Conservation (phyloP, 805 yeast genomes). For the Ogataea parapolymorpha region DNA sequence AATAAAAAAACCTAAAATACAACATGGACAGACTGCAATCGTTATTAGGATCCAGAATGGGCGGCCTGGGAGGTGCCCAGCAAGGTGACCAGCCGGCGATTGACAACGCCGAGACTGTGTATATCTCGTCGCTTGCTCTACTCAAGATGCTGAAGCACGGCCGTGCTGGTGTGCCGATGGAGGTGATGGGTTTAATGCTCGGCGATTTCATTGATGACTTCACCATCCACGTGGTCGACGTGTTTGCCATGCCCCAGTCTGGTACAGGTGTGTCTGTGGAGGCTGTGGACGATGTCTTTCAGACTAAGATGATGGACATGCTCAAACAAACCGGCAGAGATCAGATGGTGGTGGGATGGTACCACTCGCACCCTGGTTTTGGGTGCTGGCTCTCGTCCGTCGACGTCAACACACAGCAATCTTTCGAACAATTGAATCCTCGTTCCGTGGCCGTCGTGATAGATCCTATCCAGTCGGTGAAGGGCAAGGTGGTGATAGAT, state of each 20-base stretch:
- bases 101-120: constrained; percentile 94
- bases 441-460: constrained; percentile 98
- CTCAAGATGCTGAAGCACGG: constrained; percentile 98
- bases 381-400: constrained; percentile 99
- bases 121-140: constrained; percentile 91
- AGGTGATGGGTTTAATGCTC: constrained; percentile 94
- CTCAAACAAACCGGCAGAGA: constrained; percentile 98
- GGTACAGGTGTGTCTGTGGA: constrained; percentile 99
- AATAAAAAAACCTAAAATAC: constrained; percentile 1
- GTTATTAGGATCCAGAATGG: constrained; percentile 32
- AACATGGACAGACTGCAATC: constrained; percentile 34
- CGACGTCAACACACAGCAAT: constrained; percentile 96
- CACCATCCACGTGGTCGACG: constrained; percentile 95
- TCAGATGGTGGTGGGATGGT: constrained; percentile 99
- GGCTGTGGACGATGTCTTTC: constrained; percentile 98
- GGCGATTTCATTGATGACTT: constrained; percentile 98
- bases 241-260: constrained; percentile 97
- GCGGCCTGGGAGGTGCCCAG: constrained; percentile 31
- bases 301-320: constrained; percentile 99
- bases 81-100: constrained; percentile 71
- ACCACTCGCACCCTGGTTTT: constrained; percentile 98
- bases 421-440: constrained; percentile 92
- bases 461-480: constrained; percentile 97
- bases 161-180: constrained; percentile 81
- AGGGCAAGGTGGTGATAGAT: constrained; percentile 98